Conservation (phyloP, 352 stramenopile species). For the Phytophthora sojae region DNA sequence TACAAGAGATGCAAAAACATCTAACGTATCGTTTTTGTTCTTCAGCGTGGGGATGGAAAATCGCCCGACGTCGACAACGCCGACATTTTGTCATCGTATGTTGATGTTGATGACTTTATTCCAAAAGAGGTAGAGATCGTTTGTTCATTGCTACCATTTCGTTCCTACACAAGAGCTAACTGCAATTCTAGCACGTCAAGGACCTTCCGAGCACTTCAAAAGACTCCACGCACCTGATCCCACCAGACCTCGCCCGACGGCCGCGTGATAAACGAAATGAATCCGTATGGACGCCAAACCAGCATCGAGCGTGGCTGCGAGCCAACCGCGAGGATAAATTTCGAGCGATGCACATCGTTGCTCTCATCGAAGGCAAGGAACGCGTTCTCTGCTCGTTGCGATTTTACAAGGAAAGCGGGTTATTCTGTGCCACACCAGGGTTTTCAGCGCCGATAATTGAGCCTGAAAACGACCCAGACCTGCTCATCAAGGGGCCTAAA, state of each 20-base stretch:
- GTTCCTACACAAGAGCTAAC: background rate
- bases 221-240: conserved; percentile 19
- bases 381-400: conserved; percentile 56
- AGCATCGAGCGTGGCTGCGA: conserved; percentile 45
- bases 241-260: conserved; percentile 29
- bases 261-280: conserved; percentile 28
- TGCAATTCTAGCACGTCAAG: conserved; percentile 13
- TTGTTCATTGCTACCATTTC: background rate
- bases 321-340: conserved; percentile 60
- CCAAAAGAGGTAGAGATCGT: conserved; percentile 32
- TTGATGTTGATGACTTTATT: conserved; percentile 65
- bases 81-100: conserved; percentile 48
- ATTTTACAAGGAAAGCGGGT: conserved; percentile 56
- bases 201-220: conserved; percentile 22
- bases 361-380: conserved; percentile 46
- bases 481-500: conserved; percentile 42
- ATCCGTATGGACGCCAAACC: conserved; percentile 41
- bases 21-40: background rate
- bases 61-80: background rate
- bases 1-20: background rate
- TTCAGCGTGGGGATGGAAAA: conserved; percentile 21
- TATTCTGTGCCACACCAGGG: conserved; percentile 62
- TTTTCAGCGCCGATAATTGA: conserved; percentile 58
- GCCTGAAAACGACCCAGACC: conserved; percentile 43
- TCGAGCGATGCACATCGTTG: conserved; percentile 72